Conservation (phyloP, 2,329 filamentous ascomycete genomes). For the Thielaviopsis musarum region DNA sequence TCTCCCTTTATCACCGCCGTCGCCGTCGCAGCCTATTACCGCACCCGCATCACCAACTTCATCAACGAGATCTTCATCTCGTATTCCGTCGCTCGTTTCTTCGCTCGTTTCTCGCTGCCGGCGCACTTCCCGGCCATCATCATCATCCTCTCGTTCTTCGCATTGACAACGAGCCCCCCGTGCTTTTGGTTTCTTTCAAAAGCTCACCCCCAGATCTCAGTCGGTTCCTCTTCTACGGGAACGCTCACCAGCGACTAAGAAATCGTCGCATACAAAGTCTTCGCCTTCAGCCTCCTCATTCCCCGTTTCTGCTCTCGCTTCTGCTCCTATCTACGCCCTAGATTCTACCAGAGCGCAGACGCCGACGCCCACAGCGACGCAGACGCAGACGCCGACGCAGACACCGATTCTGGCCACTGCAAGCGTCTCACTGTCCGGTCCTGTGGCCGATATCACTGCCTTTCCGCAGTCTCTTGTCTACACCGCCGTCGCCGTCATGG, state of each 20-base stretch:
- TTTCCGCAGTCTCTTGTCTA: not conserved
- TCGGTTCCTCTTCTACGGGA: conserved; percentile 5
- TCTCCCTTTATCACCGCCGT: not conserved
- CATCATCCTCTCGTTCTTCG: conserved; percentile 1
- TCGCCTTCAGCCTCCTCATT: not conserved
- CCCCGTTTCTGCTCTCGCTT: not conserved
- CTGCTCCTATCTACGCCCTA: not conserved
- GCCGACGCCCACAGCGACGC: not conserved
- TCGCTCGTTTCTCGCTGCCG: conserved; percentile 7
- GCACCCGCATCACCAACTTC: not conserved
- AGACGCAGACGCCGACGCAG: not conserved
- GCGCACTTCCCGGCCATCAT: not conserved
- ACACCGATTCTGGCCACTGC: not conserved
- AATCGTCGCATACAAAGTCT: not conserved
- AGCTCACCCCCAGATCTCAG: conserved; percentile 6
- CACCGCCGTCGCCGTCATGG: not conserved
- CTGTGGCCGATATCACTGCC: not conserved
- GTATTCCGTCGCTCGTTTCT: conserved; percentile 5
- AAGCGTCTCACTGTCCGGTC: not conserved
- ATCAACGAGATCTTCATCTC: not conserved
- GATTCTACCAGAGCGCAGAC: not conserved
- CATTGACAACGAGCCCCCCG: conserved; percentile 11
- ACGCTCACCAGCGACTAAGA: not conserved
- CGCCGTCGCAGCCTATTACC: not conserved
- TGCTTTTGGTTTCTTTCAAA: conserved; percentile 10